Conservation (phyloP, 2,329 filamentous ascomycete genomes). For the Colletotrichum spaethianum region DNA sequence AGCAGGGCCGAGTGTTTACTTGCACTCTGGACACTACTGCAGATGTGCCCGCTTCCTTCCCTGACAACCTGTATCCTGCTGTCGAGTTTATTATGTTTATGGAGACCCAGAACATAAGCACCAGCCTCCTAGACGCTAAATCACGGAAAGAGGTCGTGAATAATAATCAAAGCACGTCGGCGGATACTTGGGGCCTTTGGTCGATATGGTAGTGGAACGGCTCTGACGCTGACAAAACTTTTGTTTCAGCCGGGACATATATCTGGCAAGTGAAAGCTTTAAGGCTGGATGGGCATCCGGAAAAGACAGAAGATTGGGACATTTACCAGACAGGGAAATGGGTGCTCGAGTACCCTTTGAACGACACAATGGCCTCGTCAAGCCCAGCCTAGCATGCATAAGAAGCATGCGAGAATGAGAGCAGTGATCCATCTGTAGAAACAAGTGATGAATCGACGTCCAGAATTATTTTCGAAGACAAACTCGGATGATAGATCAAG, state of each 20-base stretch:
- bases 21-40: slow-evolving; percentile 9
- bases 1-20: slow-evolving; percentile 7
- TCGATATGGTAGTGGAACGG: slow-evolving; percentile 30
- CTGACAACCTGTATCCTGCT: slow-evolving; percentile 10
- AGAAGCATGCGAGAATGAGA: not conserved
- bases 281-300: not conserved
- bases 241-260: slow-evolving; percentile 12
- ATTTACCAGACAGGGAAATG: slow-evolving; percentile 1
- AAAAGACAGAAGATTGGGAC: slow-evolving; percentile 1
- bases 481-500: too few relatives aligned
- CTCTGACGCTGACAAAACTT: slow-evolving; percentile 15
- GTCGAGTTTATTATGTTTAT: slow-evolving; percentile 5
- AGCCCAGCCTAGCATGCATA: not conserved
- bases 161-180: not conserved
- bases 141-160: not conserved
- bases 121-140: slow-evolving; percentile 4
- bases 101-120: not conserved
- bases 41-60: slow-evolving; percentile 13
- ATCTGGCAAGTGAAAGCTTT: slow-evolving; percentile 16
- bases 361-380: not conserved
- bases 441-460: too few relatives aligned
- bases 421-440: not conserved
- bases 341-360: slow-evolving; percentile 17
- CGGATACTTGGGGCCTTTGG: not conserved
- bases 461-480: too few relatives aligned